Base-by-base conservation (phyloP, 768 basidiomycete species). In the Albatrellus ellisii region DNA sequence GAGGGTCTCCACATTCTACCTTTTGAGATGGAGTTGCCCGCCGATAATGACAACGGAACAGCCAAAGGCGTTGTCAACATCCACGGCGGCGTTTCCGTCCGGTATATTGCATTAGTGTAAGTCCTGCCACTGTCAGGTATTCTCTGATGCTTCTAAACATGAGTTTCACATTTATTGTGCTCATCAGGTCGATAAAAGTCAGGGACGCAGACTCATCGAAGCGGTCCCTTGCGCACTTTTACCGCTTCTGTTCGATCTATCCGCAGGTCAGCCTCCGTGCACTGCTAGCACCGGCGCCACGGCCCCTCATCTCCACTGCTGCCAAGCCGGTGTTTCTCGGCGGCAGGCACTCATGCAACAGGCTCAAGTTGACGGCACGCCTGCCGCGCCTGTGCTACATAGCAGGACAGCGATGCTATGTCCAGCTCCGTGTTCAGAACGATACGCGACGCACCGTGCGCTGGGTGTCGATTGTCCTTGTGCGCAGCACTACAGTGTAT, bases 221-320 rank as follows among this genome's bases (percentile, higher is more conserved):
- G 50, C 68, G 73, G 11, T 86, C 84, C 3, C 79, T 92, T 26
- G 81, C 89, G 3, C 90, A 95, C 59, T 90, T 92, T 58, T 94
- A 91, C 57, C 76, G 90, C 7, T 64, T 77, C 35, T 79, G 87
- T 57, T 75, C 78, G 41, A 64, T 92, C 22, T 88, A 79, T 74
- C 88, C 89, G 1, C 73, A 73, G 35, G 59, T 90, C 15, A 69
- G 85, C 44, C 73, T 81, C 3, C 60, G 68, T 15, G 43, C 63
- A 4, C 65, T 78, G 17, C 71, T 95, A 14, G 67, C 75, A 2
- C 68, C 81, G 3, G 69, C 76, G 3, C 60, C 68, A 11, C 65
- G 70, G 28, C 77, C 80, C 2, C 57, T 89, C 11, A 68, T 71
- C 46, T 72, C 73, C 22, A 69, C 69, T 11, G 66, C 65, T 1